phyloP scores from a whole-genome alignment of 352 stramenopile species.

The Globisporangium viniferum region DNA sequence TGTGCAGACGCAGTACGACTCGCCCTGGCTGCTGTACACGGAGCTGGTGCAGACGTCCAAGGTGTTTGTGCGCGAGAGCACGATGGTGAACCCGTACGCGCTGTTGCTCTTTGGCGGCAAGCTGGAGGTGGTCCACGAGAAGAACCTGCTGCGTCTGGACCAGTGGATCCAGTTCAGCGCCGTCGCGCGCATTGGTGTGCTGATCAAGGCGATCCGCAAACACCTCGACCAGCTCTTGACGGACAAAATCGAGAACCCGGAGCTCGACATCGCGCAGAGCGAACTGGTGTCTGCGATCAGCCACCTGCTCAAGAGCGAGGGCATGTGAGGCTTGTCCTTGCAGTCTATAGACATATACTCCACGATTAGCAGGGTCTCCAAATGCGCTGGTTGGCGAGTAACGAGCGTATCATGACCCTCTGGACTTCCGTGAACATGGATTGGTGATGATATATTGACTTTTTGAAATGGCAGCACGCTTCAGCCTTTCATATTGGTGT shows the following conservation, averaged over 20 bases:
- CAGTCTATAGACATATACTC: background rate
- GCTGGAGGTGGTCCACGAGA: slow-evolving; percentile 90
- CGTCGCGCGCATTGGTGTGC: slow-evolving; percentile 91
- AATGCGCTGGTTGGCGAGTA: background rate
- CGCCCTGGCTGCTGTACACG: slow-evolving; percentile 95
- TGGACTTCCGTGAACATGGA: background rate
- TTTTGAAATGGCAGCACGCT: background rate
- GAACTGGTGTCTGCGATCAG: slow-evolving; percentile 82
- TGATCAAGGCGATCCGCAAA: slow-evolving; percentile 94
- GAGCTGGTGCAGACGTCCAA: slow-evolving; percentile 96
- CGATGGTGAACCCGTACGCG: slow-evolving; percentile 96
- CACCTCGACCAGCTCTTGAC: slow-evolving; percentile 93
- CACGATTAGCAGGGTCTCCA: background rate
- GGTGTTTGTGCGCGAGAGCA: slow-evolving; percentile 96
- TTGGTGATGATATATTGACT: background rate
- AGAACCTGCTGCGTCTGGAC: slow-evolving; percentile 83
- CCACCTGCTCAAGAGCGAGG: slow-evolving; percentile 75
- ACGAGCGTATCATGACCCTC: background rate
- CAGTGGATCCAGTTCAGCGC: slow-evolving; percentile 94
- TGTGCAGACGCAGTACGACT: slow-evolving; percentile 90
- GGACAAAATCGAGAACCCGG: slow-evolving; percentile 93
- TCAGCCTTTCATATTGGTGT: background rate
- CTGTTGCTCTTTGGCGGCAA: slow-evolving; percentile 98
- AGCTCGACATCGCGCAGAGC: slow-evolving; percentile 87
- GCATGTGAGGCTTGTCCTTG: slow-evolving; percentile 43